These are phyloP conservation scores for Vitrella brassicaformis DNA, from an alignment of 73 alveolate genomes.

Conservation along the genomic window DNA sequence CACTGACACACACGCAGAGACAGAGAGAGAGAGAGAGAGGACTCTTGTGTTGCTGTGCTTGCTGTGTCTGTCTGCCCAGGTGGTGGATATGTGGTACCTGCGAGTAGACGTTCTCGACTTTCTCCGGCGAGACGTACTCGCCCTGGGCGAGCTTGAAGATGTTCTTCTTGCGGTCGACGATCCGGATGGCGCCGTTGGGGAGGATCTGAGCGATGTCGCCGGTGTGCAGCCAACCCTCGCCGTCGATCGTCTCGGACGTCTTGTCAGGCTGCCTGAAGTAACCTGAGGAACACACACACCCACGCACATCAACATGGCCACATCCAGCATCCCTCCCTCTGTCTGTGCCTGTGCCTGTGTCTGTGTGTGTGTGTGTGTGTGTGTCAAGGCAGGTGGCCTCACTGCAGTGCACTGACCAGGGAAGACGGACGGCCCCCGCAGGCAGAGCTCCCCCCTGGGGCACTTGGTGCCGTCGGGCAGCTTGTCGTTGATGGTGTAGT, in stretches of 20 bases:
- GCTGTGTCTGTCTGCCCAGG: neutral
- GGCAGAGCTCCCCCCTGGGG: conserved; percentile 90
- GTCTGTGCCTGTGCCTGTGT: no score
- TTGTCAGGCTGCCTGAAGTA: conserved; percentile 76
- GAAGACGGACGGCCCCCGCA: conserved; percentile 78
- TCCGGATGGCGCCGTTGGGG: conserved; percentile 76
- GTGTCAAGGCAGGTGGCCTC: no score
- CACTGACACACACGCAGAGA: neutral
- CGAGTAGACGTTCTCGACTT: conserved; percentile 54
- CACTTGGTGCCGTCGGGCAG: conserved; percentile 50
- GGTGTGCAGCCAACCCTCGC: conserved; percentile 79
- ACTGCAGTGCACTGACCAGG: no score
- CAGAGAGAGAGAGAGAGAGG: neutral
- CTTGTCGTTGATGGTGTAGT: conserved; percentile 52
- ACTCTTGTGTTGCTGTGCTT: neutral
- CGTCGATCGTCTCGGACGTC: conserved; percentile 73
- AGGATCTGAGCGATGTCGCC: conserved; percentile 74
- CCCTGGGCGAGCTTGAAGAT: conserved; percentile 89
- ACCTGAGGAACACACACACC: conserved; percentile 15
- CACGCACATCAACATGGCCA: no score
- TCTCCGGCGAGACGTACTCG: conserved; percentile 94
- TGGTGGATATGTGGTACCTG: neutral
- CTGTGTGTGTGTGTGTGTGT: no score
- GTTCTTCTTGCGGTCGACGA: conserved; percentile 92
- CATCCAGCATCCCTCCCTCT: no score